phyloP scores from a whole-genome alignment of 345 rosid species.

The Citrus unshiu region DNA sequence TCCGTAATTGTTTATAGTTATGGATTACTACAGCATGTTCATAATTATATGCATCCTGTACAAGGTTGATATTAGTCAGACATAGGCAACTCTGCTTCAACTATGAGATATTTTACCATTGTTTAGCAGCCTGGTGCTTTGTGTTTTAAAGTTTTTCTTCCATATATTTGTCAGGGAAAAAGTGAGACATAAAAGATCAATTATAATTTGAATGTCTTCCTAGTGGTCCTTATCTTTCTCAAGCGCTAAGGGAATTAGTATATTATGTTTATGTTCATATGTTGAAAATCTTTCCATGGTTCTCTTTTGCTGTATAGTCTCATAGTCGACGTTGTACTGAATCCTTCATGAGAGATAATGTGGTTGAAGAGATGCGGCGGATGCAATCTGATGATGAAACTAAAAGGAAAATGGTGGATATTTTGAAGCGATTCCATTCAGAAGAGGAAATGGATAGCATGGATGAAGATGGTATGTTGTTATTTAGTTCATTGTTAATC shows the following conservation, averaged over 20 bases:
- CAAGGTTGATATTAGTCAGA: not conserved
- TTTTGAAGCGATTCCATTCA: constrained; percentile 67
- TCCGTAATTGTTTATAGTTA: not conserved
- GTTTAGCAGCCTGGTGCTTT: not conserved
- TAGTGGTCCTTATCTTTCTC: not conserved
- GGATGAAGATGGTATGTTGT: constrained; percentile 41
- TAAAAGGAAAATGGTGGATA: constrained; percentile 69
- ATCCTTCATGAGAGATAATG: constrained; percentile 91
- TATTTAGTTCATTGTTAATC: not conserved
- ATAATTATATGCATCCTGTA: not conserved
- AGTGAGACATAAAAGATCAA: not conserved
- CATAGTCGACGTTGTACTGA: constrained; percentile 88
- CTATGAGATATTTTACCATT: not conserved
- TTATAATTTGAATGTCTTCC: not conserved
- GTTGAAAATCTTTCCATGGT: not conserved
- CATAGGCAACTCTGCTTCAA: not conserved
- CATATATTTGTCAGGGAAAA: not conserved
- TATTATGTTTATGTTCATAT: not conserved
- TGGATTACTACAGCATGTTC: not conserved
- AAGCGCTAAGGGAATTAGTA: not conserved
- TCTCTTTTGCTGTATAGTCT: constrained; percentile 36
- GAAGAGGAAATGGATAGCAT: constrained; percentile 52
- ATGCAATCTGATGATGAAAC: constrained; percentile 61
- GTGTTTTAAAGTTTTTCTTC: not conserved
- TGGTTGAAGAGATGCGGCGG: constrained; percentile 60